Evolutionary conservation across 2,329 filamentous ascomycete species (phyloP).

Genomic region (Microdochium nivale): DNA sequence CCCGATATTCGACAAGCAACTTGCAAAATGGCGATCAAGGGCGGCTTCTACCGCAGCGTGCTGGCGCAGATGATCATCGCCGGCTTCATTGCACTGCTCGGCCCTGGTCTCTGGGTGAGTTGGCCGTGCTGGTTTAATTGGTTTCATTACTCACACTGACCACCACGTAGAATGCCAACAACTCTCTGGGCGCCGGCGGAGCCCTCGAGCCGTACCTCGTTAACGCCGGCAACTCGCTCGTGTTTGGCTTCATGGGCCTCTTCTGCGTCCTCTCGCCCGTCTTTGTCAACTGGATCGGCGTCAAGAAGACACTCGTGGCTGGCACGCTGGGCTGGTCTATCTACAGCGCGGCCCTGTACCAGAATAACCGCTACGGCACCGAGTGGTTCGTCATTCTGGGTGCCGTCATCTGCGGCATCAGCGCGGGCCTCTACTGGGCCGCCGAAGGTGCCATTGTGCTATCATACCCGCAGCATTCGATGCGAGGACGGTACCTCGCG

Average conservation of each 20-base stretch:
- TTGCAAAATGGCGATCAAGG: neutral
- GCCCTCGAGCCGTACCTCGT: constrained; percentile 3
- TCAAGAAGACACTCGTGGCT: constrained; percentile 21
- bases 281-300: constrained; percentile 22
- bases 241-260: constrained; percentile 25
- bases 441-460: constrained; percentile 67
- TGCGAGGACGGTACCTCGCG: constrained; percentile 54
- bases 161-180: neutral
- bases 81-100: neutral
- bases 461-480: constrained; percentile 62
- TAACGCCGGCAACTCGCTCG: constrained; percentile 25
- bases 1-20: neutral
- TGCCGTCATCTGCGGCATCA: constrained; percentile 60
- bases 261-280: constrained; percentile 23
- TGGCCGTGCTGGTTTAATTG: no score
- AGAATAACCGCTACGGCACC: constrained; percentile 15
- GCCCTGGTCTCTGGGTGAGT: neutral
- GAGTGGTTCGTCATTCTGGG: constrained; percentile 60
- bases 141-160: no score
- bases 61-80: neutral
- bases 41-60: neutral
- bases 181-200: neutral
- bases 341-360: constrained; percentile 26
- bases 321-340: constrained; percentile 24
- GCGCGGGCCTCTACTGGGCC: constrained; percentile 68